These are phyloP conservation scores for Blastocystis sp. DNA, from an alignment of 352 stramenopile species.

Conservation along the genomic window DNA sequence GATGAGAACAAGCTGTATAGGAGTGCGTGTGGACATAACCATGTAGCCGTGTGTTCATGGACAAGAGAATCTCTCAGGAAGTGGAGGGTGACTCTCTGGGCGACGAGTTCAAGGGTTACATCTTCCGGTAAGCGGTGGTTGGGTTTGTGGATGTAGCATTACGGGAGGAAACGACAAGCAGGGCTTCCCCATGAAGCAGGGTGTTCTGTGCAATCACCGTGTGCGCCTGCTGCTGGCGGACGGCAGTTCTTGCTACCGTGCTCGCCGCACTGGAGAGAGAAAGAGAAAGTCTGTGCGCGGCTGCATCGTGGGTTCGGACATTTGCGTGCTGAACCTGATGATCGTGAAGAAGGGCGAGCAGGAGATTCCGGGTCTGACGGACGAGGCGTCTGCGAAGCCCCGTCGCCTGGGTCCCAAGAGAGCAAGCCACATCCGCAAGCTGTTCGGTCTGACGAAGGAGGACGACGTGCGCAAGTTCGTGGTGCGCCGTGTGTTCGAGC, in stretches of 20 bases:
- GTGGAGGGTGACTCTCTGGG: slow-evolving; percentile 89
- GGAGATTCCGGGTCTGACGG: slow-evolving; percentile 88
- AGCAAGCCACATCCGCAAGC: slow-evolving; percentile 98
- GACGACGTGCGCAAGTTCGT: slow-evolving; percentile 98
- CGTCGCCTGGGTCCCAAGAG: slow-evolving; percentile 95
- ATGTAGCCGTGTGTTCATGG: slow-evolving; percentile 75
- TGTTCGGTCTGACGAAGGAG: slow-evolving; percentile 99
- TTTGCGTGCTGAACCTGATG: slow-evolving; percentile 97
- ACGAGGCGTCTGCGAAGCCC: slow-evolving; percentile 78
- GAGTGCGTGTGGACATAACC: not conserved
- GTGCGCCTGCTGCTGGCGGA: slow-evolving; percentile 93
- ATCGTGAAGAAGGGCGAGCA: slow-evolving; percentile 90
- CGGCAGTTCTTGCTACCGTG: slow-evolving; percentile 89
- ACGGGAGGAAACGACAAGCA: slow-evolving; percentile 99
- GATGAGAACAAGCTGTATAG: slow-evolving; percentile 90
- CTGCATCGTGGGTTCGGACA: slow-evolving; percentile 95
- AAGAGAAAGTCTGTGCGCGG: slow-evolving; percentile 97
- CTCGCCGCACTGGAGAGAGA: slow-evolving; percentile 78
- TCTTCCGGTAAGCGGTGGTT: slow-evolving; percentile 56
- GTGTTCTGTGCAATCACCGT: slow-evolving; percentile 93
- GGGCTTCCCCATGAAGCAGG: slow-evolving; percentile 99
- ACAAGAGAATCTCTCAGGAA: slow-evolving; percentile 97
- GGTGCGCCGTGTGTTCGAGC: slow-evolving; percentile 91
- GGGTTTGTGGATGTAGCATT: slow-evolving; percentile 65
- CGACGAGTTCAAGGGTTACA: slow-evolving; percentile 97